Base-by-base conservation (phyloP, 2,329 filamentous ascomycete species). In the Claviceps monticola region DNA sequence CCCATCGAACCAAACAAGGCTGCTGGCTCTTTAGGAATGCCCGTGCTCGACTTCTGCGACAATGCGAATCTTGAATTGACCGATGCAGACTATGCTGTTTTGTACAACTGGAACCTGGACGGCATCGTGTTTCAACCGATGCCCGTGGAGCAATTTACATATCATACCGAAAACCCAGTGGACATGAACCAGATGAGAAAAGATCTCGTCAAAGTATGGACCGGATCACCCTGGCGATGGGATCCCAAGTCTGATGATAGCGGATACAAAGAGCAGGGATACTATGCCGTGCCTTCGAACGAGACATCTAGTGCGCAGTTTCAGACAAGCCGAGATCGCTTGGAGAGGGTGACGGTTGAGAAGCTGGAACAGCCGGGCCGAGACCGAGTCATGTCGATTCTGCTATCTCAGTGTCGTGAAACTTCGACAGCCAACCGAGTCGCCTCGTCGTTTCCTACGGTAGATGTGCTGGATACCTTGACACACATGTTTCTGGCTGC, bases 361-460 rank as follows among this genome's bases (percentile, higher is more conserved):
- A 72, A 66, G 45, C 57, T 79, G 17, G 69, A 74, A 29, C 61
- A 66, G 23, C 66, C 72, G 5, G 72, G 69, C 19, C 74, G 81
- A 3, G 84, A 88, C 62, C 74, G 74, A 46, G 74, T 86, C 1
- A 68, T 88, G 51, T 80, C 76, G 11, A 73, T 86, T 53, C 76
- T 86, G 1, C 66, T 87, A 38, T 72, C 74, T 48, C 79, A 75
- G 4, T 82, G 76, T 57, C 75, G 74, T 46, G 69, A 69, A 41
- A 69, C 70, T 56, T 66, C 67, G 58, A 75, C 64, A 66, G 74
- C 65, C 64, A 74, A 61, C 54, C 74, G 70, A 48, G 76, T 79
- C 19, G 78, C 74, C 17, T 75, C 72, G 1, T 81, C 80, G 0
- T 85, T 85, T 56, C 80, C 80, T 0, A 79, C 78, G 1, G 71